Percentiles rank a stretch among this genome's conserved stretches.
phyloP scores from a whole-genome alignment of 139 green algal species.

The Haematococcus lacustris region DNA sequence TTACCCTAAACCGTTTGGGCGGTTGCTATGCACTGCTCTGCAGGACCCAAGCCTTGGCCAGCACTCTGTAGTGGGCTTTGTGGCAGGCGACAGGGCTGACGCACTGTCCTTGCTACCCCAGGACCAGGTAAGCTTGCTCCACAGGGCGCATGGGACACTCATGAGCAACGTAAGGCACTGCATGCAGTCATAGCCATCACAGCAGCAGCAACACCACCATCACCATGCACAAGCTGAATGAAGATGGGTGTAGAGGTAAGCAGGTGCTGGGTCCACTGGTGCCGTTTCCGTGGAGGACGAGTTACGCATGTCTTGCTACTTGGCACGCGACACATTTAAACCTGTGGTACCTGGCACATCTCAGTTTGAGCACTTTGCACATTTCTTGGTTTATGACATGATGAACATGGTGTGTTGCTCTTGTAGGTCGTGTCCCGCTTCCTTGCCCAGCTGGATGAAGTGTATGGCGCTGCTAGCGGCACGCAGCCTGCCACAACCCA shows the following conservation, averaged over 20 bases:
- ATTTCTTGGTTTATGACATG: not conserved
- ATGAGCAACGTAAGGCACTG: not conserved
- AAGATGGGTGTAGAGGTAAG: not conserved
- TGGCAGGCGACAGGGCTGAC: slow-evolving; percentile 45
- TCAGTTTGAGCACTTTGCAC: not conserved
- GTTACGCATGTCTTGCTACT: not conserved
- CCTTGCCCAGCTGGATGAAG: slow-evolving; percentile 62
- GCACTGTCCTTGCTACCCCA: slow-evolving; percentile 29
- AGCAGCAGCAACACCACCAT: not conserved
- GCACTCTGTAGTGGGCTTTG: slow-evolving; percentile 41
- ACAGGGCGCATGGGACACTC: not conserved
- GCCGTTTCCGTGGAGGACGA: not conserved
- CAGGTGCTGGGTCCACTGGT: not conserved
- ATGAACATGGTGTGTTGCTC: not conserved
- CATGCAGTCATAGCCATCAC: not conserved
- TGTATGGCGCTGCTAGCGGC: slow-evolving; percentile 46
- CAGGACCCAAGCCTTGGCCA: not conserved
- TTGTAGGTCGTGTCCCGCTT: slow-evolving; percentile 30
- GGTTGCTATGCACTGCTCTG: not conserved
- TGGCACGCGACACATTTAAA: not conserved
- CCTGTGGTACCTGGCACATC: too few species aligned
- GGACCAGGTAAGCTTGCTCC: not conserved
- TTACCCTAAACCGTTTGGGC: not conserved
- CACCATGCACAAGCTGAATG: not conserved
- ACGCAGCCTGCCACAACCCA: slow-evolving; percentile 29